Evolutionary conservation across 768 basidiomycete genomes (phyloP).

Genomic region (Pholiota conissans): DNA sequence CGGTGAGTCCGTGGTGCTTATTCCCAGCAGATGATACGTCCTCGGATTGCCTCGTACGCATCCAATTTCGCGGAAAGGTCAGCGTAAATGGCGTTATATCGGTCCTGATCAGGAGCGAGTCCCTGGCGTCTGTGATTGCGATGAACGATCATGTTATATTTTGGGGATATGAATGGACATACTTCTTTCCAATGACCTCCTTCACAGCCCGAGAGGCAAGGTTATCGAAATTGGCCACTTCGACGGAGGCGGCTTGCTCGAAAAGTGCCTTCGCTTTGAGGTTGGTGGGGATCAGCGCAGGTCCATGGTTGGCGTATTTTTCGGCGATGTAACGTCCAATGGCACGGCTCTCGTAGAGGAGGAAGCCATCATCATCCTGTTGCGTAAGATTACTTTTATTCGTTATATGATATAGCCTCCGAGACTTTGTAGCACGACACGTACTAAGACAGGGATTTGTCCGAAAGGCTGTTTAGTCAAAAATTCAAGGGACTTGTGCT

Average conservation of each 20-base stretch:
- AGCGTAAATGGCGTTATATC: conserved; percentile 22
- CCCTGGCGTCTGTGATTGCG: conserved; percentile 18
- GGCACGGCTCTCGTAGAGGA: conserved; percentile 64
- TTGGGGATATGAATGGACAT: conserved; percentile 3
- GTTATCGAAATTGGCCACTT: conserved; percentile 53
- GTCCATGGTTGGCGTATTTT: conserved; percentile 55
- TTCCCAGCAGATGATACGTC: no score
- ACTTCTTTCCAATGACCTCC: conserved; percentile 58
- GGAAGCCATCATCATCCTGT: conserved; percentile 62
- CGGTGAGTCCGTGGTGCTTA: no score
- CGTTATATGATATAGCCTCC: conserved; percentile 10
- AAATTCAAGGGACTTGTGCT: conserved; percentile 47
- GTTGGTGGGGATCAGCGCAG: conserved; percentile 47
- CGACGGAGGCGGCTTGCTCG: conserved; percentile 54
- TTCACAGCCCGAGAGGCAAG: conserved; percentile 38
- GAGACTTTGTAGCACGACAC: conserved; percentile 3
- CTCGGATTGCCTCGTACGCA: conserved; percentile 54
- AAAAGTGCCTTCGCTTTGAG: conserved; percentile 40
- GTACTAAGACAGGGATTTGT: conserved; percentile 54
- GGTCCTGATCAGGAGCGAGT: conserved; percentile 28
- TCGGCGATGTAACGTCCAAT: conserved; percentile 58
- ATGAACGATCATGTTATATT: neutral
- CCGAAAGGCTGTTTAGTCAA: conserved; percentile 62
- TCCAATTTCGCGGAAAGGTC: conserved; percentile 43
- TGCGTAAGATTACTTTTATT: conserved; percentile 15